Evolutionary conservation across 2,329 filamentous ascomycete genomes (phyloP), one percentile per base, ranked within the genome.

Genomic region (Aspergillus floridensis): DNA sequence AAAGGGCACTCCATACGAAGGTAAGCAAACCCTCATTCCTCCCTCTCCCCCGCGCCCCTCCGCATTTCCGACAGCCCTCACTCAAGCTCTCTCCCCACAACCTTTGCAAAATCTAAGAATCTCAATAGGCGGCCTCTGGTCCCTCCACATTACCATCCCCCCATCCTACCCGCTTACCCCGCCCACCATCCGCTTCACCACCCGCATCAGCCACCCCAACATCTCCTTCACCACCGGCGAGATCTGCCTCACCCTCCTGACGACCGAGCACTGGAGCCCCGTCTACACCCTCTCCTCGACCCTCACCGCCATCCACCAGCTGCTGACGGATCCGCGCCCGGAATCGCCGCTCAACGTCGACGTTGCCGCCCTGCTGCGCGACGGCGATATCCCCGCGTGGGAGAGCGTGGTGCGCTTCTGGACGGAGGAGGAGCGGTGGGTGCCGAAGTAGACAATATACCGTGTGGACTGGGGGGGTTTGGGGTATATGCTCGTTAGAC

Each of bases 181-280:
- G 1, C 95, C 95, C 1, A 83, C 80, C 46, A 88, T 99, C 65
- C 81, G 78, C 59, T 99, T 99, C 79, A 79, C 82, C n/a, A 99
- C 92, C 38, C 86, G 87, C 63, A 86, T 96, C 65, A 90, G 91
- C 69, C 92, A 96, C 79, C 88, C 93, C 51, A 97, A 97, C 76
- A 86, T 89, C 49, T 79, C 84, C 62, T 86, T 86, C 72, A 79
- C 81, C 44, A 92, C 86, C 2, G 95, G 95, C 67, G 93, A 97
- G 77, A 95, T 99, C 72, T 99, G 95, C 75, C 86, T 98, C 29
- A 95, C 97, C 72, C 83, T 98, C 63, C 82, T 99, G 53, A 86
- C 85, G 61, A 81, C 79, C 0, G 77, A 80, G 71, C 84, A 88
- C 19, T 98, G 93, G 93, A 89, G 90, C 60, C 91, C 93, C 1